Evolutionary conservation across 805 yeast species (phyloP).

Genomic region (Candida easanensis): DNA sequence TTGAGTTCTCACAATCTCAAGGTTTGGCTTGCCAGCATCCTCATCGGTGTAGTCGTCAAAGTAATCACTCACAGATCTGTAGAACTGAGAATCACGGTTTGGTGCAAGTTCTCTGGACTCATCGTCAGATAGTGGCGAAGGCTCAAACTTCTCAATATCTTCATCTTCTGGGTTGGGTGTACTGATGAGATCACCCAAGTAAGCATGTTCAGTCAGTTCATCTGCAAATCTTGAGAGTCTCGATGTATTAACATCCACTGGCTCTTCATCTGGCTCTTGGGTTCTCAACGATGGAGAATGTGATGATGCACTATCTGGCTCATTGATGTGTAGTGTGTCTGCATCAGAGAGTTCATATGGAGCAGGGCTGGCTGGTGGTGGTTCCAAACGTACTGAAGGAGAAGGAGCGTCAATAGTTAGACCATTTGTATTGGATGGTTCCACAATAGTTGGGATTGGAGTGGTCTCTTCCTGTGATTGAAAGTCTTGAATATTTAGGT

Average conservation of each 20-base stretch:
- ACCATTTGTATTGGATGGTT: constrained; percentile 2
- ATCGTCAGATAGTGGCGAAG: background rate
- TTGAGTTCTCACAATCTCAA: constrained; percentile 10
- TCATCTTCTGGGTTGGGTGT: constrained; percentile 18
- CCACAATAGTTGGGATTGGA: background rate
- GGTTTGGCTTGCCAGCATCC: constrained; percentile 1
- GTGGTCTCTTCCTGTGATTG: background rate
- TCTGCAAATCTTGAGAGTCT: background rate
- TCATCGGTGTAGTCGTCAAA: constrained; percentile 27
- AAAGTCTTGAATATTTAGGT: background rate
- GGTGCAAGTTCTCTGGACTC: background rate
- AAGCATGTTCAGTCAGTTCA: constrained; percentile 16
- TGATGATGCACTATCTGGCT: constrained; percentile 9
- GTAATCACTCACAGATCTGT: constrained; percentile 25
- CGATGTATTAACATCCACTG: background rate
- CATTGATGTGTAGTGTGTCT: constrained; percentile 25
- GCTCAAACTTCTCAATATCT: constrained; percentile 2
- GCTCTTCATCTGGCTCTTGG: background rate
- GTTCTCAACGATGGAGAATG: background rate
- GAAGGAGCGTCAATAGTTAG: constrained; percentile 9
- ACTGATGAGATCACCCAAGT: constrained; percentile 22
- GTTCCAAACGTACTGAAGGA: background rate
- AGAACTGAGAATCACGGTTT: constrained; percentile 24
- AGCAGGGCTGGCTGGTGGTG: constrained; percentile 15
- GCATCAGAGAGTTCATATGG: constrained; percentile 20